Evolutionary conservation across 805 yeast genomes (phyloP), one percentile per base, ranked within the genome.

Genomic region (Zygosaccharomyces kombuchaensis): DNA sequence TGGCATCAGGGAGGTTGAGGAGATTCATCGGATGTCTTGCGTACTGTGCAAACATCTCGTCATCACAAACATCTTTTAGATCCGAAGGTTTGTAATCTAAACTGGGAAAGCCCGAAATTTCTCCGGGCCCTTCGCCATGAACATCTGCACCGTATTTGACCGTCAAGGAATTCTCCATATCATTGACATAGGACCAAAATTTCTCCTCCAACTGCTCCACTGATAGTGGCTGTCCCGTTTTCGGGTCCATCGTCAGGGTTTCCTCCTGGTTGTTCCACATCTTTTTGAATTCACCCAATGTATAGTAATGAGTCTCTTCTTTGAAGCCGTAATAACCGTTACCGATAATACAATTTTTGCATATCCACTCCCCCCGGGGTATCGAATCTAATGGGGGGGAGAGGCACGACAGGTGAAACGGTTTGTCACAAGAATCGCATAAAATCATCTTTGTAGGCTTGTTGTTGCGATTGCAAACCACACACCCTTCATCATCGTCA

Each of bases 261-360:
- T 69, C 67, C 41, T 68, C 73, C 55, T 81, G 81, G 19, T 73
- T 67, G 27, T 67, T 63, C 51, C 87, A 82, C 49, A 76, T 68
- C 3, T 73, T 62, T 51, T 76, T 73, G 62, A 89, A 90, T 46
- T 83, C 81, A 0, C 68, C 63, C 12, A 87, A 65, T 0, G 82
- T 70, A 58, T 83, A 82, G 35, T 70, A 67, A 14, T 70, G 60
- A 1, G 81, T 76, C 1, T 73, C 70, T 52, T 85, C 93, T 52
- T 84, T 90, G 62, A 91, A 90, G 0, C 95, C 96, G 58, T 87
- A 90, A 52, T 81, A 89, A 1, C 93, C 91, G 34, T 87, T 83
- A 0, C 96, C 96, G 10, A 84, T 72, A n/a, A 90, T 69, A 64
- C 98, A 90, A 46, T 76, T 76, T 40, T 83, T 84, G 63, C 98